Percentiles rank a stretch among this genome's conserved stretches.
Conservation (phyloP, 768 basidiomycete species). For the Lactarius trivialis region DNA sequence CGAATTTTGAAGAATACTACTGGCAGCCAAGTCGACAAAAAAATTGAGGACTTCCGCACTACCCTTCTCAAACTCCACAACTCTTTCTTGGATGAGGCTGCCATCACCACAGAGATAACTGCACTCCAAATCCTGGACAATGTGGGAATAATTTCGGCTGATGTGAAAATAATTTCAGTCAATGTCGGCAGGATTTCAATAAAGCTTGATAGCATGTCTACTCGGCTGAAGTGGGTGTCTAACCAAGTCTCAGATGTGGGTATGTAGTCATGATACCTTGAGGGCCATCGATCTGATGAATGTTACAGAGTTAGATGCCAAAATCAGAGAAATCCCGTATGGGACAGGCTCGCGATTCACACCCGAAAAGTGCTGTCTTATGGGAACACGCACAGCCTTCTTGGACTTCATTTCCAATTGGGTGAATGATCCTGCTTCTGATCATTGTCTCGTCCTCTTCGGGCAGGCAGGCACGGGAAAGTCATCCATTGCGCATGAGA, state of each 20-base stretch:
- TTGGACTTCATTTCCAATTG: too few species aligned
- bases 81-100: neutral
- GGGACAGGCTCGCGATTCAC: neutral
- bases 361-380: neutral
- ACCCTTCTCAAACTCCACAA: neutral
- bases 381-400: neutral
- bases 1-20: neutral
- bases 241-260: neutral
- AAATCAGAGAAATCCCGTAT: neutral
- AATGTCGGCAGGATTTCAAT: too few species aligned
- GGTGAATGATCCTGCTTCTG: too few species aligned
- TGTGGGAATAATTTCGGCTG: neutral
- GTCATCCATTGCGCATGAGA: too few species aligned
- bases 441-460: too few species aligned
- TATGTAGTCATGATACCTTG: neutral
- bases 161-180: too few species aligned
- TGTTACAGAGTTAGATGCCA: neutral
- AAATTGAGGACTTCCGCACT: neutral
- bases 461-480: too few species aligned
- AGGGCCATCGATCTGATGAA: neutral
- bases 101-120: neutral
- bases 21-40: neutral
- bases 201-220: neutral
- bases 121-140: neutral
- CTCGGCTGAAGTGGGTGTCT: neutral